Evolutionary conservation across 2,329 filamentous ascomycete genomes (phyloP).

Genomic region (Cercospora sesami): DNA sequence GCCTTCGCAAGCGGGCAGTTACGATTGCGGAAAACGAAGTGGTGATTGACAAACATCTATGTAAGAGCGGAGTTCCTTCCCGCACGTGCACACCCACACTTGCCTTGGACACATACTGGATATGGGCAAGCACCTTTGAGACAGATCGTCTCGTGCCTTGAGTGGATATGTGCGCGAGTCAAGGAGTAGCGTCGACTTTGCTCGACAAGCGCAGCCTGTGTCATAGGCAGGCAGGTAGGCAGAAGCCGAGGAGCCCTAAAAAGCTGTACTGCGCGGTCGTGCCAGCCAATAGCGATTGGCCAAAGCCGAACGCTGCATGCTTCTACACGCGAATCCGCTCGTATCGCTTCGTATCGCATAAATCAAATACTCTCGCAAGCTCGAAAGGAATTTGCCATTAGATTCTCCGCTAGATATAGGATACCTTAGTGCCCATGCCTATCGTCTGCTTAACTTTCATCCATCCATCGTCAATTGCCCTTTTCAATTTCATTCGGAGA

Average conservation of each 20-base stretch:
- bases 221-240: neutral
- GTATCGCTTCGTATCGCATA: neutral
- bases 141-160: neutral
- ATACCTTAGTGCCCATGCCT: slow-evolving; percentile 96
- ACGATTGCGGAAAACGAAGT: neutral
- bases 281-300: neutral
- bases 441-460: slow-evolving; percentile 79
- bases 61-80: neutral
- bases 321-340: neutral
- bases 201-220: neutral
- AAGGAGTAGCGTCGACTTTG: neutral
- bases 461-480: slow-evolving; percentile 70
- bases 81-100: neutral
- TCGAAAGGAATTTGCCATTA: neutral
- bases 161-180: neutral
- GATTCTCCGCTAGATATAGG: slow-evolving; percentile 68
- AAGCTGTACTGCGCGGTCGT: no score
- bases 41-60: neutral
- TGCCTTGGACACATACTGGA: neutral
- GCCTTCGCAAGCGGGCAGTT: neutral
- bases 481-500: slow-evolving; percentile 71
- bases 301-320: no score
- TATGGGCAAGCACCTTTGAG: neutral
- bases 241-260: neutral
- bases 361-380: neutral